Percentiles rank a stretch among this genome's conserved stretches.
These are phyloP conservation scores for Lipomyces kockii DNA, from an alignment of 805 yeast species.

Conservation along the genomic window DNA sequence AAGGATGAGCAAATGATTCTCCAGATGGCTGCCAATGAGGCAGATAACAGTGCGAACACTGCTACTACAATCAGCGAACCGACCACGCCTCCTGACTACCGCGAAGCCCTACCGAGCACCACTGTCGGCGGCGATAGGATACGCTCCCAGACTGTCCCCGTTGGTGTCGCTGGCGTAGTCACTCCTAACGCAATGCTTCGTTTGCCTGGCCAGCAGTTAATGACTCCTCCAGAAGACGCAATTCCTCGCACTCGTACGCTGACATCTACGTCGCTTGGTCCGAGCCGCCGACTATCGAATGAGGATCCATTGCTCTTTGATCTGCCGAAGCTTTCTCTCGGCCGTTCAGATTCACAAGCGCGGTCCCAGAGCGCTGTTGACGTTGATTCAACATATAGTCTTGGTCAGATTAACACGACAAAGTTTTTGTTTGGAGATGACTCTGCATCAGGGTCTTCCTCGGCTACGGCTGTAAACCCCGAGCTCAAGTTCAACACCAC, in stretches of 20 bases:
- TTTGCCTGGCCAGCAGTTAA: slow-evolving; percentile 32
- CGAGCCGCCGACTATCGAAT: slow-evolving; percentile 29
- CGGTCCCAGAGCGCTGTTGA: slow-evolving; percentile 18
- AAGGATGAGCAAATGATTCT: slow-evolving; percentile 39
- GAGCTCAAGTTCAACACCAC: slow-evolving; percentile 42
- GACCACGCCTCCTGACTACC: slow-evolving; percentile 40
- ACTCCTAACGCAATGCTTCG: slow-evolving; percentile 31
- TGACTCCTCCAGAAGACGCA: slow-evolving; percentile 37
- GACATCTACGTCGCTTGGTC: slow-evolving; percentile 33
- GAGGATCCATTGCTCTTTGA: slow-evolving; percentile 32
- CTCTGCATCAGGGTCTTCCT: slow-evolving; percentile 8
- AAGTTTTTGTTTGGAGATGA: slow-evolving; percentile 35
- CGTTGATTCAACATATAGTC: slow-evolving; percentile 25
- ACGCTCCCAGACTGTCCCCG: slow-evolving; percentile 35
- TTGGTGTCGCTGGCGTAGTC: slow-evolving; percentile 29
- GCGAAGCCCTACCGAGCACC: slow-evolving; percentile 23
- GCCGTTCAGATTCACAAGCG: slow-evolving; percentile 14
- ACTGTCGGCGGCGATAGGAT: slow-evolving; percentile 30
- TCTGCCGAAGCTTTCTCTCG: slow-evolving; percentile 16
- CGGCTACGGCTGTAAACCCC: slow-evolving; percentile 16
- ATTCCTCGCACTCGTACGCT: slow-evolving; percentile 33
- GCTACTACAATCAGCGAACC: slow-evolving; percentile 37
- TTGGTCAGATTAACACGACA: slow-evolving; percentile 31
- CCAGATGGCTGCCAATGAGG: slow-evolving; percentile 37
- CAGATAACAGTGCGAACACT: slow-evolving; percentile 32